Evolutionary conservation across 1,284 basidiomycete genomes (phyloP).

Genomic region (Heterobasidion parviporum): DNA sequence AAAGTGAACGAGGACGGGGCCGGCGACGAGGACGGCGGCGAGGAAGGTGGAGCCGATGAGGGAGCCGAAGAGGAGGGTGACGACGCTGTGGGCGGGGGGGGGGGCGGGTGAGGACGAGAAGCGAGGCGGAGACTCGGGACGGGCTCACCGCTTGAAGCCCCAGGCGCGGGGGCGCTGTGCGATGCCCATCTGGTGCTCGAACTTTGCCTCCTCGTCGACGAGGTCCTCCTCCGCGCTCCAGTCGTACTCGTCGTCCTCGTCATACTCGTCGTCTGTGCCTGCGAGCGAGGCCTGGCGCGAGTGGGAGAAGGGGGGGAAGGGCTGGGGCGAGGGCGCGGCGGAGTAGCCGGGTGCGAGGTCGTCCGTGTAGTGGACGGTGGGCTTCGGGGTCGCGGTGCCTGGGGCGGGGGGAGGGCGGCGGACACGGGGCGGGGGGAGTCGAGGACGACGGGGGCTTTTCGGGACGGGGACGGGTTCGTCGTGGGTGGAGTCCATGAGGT

Average conservation of each 20-base stretch:
- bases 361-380: slow-evolving; percentile 47
- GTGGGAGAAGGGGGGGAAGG: slow-evolving; percentile 6
- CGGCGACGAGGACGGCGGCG: slow-evolving; percentile 48
- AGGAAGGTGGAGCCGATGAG: slow-evolving; percentile 63
- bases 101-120: not conserved
- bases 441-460: not conserved
- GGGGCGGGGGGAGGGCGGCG: not conserved
- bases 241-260: slow-evolving; percentile 45
- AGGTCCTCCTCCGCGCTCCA: slow-evolving; percentile 72
- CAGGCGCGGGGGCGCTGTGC: slow-evolving; percentile 38
- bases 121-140: too few species aligned
- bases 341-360: slow-evolving; percentile 14
- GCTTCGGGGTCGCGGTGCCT: slow-evolving; percentile 17
- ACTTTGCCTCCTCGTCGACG: slow-evolving; percentile 59
- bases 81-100: slow-evolving; percentile 31
- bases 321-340: slow-evolving; percentile 19
- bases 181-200: slow-evolving; percentile 47
- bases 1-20: slow-evolving; percentile 55
- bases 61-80: slow-evolving; percentile 59
- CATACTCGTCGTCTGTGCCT: slow-evolving; percentile 53
- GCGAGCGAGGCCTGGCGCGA: slow-evolving; percentile 39
- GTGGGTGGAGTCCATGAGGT: slow-evolving; percentile 14
- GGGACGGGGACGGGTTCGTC: slow-evolving; percentile 6
- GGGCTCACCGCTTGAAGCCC: slow-evolving; percentile 44
- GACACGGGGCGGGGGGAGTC: too few species aligned